These are phyloP conservation scores for Erysiphe pulchra DNA, from an alignment of 2,329 filamentous ascomycete genomes.

Conservation along the genomic window DNA sequence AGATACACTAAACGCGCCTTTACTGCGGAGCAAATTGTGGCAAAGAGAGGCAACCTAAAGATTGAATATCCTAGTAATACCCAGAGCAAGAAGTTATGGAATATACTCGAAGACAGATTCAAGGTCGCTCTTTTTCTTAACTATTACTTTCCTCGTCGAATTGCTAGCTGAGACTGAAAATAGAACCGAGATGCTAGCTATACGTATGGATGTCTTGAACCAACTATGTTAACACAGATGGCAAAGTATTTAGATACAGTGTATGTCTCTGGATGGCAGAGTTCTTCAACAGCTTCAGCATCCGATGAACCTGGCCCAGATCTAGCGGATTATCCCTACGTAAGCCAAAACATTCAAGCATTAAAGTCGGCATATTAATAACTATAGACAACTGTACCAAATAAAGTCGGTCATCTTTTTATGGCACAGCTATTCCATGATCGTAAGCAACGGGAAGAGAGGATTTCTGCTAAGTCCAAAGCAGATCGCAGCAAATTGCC, in stretches of 20 bases:
- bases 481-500: slow-evolving; percentile 43
- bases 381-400: slow-evolving; percentile 71
- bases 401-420: slow-evolving; percentile 94
- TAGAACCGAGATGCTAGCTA: slow-evolving; percentile 68
- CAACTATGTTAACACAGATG: slow-evolving; percentile 98
- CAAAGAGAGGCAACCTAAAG: slow-evolving; percentile 76
- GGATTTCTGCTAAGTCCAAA: slow-evolving; percentile 44
- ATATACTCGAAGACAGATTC: slow-evolving; percentile 66
- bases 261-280: slow-evolving; percentile 98
- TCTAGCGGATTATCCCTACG: slow-evolving; percentile 90
- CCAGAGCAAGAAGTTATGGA: slow-evolving; percentile 86
- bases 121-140: slow-evolving; percentile 23
- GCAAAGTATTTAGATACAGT: slow-evolving; percentile 96
- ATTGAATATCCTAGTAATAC: slow-evolving; percentile 78
- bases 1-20: slow-evolving; percentile 76
- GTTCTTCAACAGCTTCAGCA: slow-evolving; percentile 80
- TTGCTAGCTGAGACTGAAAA: background rate
- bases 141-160: background rate
- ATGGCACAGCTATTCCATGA: slow-evolving; percentile 98
- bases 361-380: slow-evolving; percentile 3
- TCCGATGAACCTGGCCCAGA: slow-evolving; percentile 93
- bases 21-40: slow-evolving; percentile 88
- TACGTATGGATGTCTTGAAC: slow-evolving; percentile 93
- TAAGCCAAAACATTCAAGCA: slow-evolving; percentile 17
- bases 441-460: slow-evolving; percentile 93